phyloP scores from a whole-genome alignment of 805 yeast genomes.

The Metschnikowia koreensis region DNA sequence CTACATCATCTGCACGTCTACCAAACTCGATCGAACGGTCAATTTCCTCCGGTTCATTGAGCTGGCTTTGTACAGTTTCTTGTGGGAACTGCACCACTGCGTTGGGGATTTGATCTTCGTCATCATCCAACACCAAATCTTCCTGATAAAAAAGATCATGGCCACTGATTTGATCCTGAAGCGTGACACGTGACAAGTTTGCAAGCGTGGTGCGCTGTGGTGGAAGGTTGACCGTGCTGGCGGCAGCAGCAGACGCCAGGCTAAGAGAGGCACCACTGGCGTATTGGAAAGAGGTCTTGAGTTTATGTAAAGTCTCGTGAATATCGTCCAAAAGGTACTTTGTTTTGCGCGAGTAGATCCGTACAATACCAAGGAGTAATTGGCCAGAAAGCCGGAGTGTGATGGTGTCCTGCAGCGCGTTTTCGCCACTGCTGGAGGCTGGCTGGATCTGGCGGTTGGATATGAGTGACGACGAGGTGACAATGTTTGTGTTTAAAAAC shows the following conservation, averaged over 20 bases:
- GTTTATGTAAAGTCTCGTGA: slow-evolving; percentile 65
- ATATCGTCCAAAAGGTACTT: slow-evolving; percentile 82
- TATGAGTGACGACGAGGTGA: slow-evolving; percentile 43
- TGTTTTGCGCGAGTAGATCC: slow-evolving; percentile 83
- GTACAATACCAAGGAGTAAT: slow-evolving; percentile 78
- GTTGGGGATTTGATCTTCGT: slow-evolving; percentile 6
- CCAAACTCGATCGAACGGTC: slow-evolving; percentile 70
- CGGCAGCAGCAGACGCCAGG: slow-evolving; percentile 21
- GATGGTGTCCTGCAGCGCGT: slow-evolving; percentile 43
- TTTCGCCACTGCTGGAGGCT: slow-evolving; percentile 4
- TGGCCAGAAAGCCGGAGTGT: slow-evolving; percentile 85
- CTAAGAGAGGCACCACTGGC: slow-evolving; percentile 33
- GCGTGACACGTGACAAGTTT: slow-evolving; percentile 55
- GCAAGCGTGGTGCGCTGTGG: slow-evolving; percentile 59
- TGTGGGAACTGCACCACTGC: slow-evolving; percentile 7
- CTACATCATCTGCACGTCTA: slow-evolving; percentile 41
- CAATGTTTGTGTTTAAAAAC: slow-evolving; percentile 66
- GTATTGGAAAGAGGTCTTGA: slow-evolving; percentile 62
- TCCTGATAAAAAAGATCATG: slow-evolving; percentile 70
- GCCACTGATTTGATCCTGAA: slow-evolving; percentile 78
- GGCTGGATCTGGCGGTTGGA: slow-evolving; percentile 60
- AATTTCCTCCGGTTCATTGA: slow-evolving; percentile 36
- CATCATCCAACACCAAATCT: slow-evolving; percentile 43
- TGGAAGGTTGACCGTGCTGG: slow-evolving; percentile 54
- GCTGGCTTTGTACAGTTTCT: slow-evolving; percentile 4